Percentiles rank a stretch among this genome's conserved stretches.
phyloP scores from a whole-genome alignment of 2,329 filamentous ascomycete genomes.

The Colletotrichum karsti region DNA sequence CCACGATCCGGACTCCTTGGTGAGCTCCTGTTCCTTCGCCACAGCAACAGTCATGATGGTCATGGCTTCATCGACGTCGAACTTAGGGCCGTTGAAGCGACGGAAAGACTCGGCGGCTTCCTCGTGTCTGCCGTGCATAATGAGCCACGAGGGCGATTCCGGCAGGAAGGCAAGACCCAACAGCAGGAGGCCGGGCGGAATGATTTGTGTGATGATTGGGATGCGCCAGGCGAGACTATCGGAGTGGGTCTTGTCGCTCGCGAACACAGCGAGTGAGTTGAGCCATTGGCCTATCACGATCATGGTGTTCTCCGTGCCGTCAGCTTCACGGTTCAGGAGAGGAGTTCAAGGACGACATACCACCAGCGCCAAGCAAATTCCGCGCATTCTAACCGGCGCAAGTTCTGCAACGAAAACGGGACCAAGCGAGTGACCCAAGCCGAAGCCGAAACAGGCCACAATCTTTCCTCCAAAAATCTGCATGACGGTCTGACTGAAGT shows the following conservation, averaged over 20 bases:
- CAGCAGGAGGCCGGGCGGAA: slow-evolving; percentile 34
- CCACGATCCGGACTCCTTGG: slow-evolving; percentile 32
- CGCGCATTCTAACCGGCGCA: slow-evolving; percentile 39
- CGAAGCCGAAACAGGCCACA: slow-evolving; percentile 38
- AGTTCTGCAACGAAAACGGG: slow-evolving; percentile 44
- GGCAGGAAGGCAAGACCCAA: slow-evolving; percentile 32
- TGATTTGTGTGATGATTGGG: slow-evolving; percentile 39
- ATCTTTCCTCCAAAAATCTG: slow-evolving; percentile 40
- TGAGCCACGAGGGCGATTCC: slow-evolving; percentile 33
- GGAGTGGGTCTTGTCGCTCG: slow-evolving; percentile 21
- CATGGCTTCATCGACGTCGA: slow-evolving; percentile 34
- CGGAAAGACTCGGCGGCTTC: slow-evolving; percentile 31
- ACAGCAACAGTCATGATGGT: slow-evolving; percentile 32
- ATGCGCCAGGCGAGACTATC: slow-evolving; percentile 38
- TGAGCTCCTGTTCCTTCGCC: slow-evolving; percentile 32
- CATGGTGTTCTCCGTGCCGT: slow-evolving; percentile 36
- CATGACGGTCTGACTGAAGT: slow-evolving; percentile 29
- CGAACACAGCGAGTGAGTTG: slow-evolving; percentile 25
- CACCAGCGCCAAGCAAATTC: slow-evolving; percentile 37
- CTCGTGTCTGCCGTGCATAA: slow-evolving; percentile 28
- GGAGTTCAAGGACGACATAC: neutral
- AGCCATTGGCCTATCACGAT: slow-evolving; percentile 38
- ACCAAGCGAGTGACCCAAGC: slow-evolving; percentile 39
- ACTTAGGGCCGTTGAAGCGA: slow-evolving; percentile 35
- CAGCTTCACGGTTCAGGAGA: neutral